Base-by-base conservation (phyloP, 1,284 basidiomycete species). In the Ganoderma sp. region DNA sequence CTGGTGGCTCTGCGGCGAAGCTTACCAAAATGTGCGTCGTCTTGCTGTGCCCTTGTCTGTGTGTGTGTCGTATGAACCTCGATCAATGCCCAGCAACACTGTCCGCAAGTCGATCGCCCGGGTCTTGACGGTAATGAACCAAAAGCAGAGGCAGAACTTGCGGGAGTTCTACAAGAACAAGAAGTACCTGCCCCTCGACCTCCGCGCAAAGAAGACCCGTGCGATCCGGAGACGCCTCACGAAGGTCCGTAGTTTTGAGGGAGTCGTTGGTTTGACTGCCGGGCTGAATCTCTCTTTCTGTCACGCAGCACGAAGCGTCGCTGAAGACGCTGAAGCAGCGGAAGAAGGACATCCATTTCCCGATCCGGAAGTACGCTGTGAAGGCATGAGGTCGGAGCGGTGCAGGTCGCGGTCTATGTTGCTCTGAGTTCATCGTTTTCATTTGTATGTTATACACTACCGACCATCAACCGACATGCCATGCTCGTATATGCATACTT, bases 51-150 rank as follows among this genome's bases (percentile, higher is more conserved):
- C 48, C 62, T n/a, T 22, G 15, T 28, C n/a, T 39, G 52, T 1
- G 6, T 10, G 22, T 1, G 6, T 10, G 22, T 25, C 7, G 9
- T 42, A 17, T 43, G 58, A 42, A 28, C 37, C 48, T 17, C n/a
- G 4, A 45, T 17, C 42, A 4, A 12, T 54, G 60, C 34, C 14
- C 79, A 99, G 97, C 84, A 92, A 94, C 84, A 89, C 94, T 76
- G 94, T 98, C 82, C 97, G 98, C 88, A 99, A 99, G 87, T 97
- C 96, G 75, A 97, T 99, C 79, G 98, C 98, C 73, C 96, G 98
- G 71, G 97, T 99, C 74, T 84, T 99, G 84, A 99, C 98, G 63
- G 96, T 99, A 77, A 97, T 94, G 87, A 99, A 98, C 93, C 92
- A 95, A 82, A 99, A 99, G 87, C 91, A 93, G 79, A 94, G 98